Evolutionary conservation across 371 early-diverging fungal genomes (phyloP).

Genomic region (Parasitella parasitica): DNA sequence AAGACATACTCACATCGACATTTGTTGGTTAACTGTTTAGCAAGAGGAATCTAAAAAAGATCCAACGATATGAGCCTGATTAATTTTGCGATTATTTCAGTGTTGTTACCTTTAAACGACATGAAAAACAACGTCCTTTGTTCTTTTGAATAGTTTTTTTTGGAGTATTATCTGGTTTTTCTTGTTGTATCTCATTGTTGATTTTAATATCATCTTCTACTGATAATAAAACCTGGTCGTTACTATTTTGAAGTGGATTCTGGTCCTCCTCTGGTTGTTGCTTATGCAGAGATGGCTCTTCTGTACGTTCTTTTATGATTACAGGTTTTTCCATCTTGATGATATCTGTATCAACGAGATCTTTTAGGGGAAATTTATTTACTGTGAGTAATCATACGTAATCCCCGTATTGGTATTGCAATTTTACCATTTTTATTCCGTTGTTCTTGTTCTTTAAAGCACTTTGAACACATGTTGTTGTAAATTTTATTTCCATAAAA

Average conservation of each 20-base stretch:
- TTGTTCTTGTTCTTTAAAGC: conserved; percentile 57
- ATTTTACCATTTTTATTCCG: conserved; percentile 19
- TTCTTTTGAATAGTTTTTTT: conserved; percentile 57
- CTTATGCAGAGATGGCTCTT: conserved; percentile 5
- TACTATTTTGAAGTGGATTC: background rate
- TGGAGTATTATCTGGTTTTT: conserved; percentile 8
- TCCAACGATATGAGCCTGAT: background rate
- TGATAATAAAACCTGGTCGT: background rate
- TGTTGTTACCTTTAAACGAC: conserved; percentile 63
- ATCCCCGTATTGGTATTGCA: background rate
- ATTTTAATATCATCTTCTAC: background rate
- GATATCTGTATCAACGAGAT: background rate
- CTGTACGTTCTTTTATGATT: conserved; percentile 2
- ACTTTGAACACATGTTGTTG: conserved; percentile 83
- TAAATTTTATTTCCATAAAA: conserved; percentile 65
- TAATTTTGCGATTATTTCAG: conserved; percentile 3
- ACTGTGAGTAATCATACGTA: background rate
- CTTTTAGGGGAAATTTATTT: background rate
- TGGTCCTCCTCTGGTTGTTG: background rate
- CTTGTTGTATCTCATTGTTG: background rate
- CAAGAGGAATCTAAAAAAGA: conserved; percentile 62
- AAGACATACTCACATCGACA: conserved; percentile 81
- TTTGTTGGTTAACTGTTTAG: conserved; percentile 81
- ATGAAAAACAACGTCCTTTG: conserved; percentile 73
- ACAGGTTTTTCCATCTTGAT: conserved; percentile 8